Conservation (phyloP, 2,329 filamentous ascomycete species). For the Exophiala alcalophila region DNA sequence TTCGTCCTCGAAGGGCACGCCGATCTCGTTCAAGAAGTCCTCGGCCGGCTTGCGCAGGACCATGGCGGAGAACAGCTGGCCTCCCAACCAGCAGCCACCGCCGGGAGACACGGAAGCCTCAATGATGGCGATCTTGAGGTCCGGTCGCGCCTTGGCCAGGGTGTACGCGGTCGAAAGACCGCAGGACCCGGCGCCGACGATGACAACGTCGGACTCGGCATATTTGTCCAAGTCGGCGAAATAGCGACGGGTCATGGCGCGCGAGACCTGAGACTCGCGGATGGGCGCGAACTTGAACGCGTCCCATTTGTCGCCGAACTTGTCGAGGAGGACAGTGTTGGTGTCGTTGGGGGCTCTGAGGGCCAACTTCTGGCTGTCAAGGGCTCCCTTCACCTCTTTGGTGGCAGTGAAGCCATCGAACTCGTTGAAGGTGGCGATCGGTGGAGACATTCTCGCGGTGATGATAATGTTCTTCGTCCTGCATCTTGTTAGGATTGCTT, state of each 20-base stretch:
- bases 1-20: conserved; percentile 83
- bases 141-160: conserved; percentile 76
- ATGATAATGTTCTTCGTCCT: conserved; percentile 43
- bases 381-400: conserved; percentile 37
- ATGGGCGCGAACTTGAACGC: conserved; percentile 80
- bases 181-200: conserved; percentile 85
- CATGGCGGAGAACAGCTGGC: conserved; percentile 94
- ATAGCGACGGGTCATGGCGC: conserved; percentile 91
- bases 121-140: conserved; percentile 87
- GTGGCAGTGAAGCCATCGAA: conserved; percentile 29
- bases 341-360: conserved; percentile 35
- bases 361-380: conserved; percentile 45
- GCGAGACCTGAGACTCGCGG: conserved; percentile 86
- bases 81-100: conserved; percentile 88
- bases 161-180: conserved; percentile 82
- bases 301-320: conserved; percentile 75
- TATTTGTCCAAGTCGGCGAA: conserved; percentile 85
- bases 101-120: conserved; percentile 81
- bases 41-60: conserved; percentile 91
- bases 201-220: conserved; percentile 90
- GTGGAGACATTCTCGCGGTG: conserved; percentile 87
- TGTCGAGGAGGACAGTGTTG: conserved; percentile 58
- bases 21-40: conserved; percentile 74
- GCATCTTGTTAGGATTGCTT: conserved; percentile 31
- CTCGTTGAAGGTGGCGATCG: conserved; percentile 62